Evolutionary conservation across 345 rosid species (phyloP).

Genomic region (Populus davidiana): DNA sequence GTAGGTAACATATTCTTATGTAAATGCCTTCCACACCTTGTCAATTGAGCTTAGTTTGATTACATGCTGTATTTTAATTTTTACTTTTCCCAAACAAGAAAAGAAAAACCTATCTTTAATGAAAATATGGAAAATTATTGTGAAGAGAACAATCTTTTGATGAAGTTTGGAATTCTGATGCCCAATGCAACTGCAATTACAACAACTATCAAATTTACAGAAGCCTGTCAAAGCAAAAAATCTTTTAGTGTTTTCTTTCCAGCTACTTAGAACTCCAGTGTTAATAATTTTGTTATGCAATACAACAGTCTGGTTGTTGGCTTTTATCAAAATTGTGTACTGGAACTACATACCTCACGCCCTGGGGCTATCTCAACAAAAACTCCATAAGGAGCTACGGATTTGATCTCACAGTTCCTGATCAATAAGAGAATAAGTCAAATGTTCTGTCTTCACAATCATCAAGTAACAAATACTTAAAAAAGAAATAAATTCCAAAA

Average conservation of each 20-base stretch:
- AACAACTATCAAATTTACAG: not conserved
- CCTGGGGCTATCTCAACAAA: conserved; percentile 98
- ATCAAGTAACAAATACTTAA: conserved; percentile 6
- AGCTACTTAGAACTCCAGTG: not conserved
- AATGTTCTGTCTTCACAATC: not conserved
- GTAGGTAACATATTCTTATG: not conserved
- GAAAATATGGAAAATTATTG: not conserved
- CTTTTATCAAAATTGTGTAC: not conserved
- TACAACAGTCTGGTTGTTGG: not conserved
- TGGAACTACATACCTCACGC: conserved; percentile 60
- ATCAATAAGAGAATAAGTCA: conserved; percentile 15
- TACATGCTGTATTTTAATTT: not conserved
- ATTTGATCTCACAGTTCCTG: conserved; percentile 92
- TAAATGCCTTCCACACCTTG: not conserved
- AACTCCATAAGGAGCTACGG: conserved; percentile 84
- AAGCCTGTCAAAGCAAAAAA: not conserved
- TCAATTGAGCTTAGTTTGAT: not conserved
- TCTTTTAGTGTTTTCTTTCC: not conserved
- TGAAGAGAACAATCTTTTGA: not conserved
- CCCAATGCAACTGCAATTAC: not conserved
- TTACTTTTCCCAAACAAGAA: not conserved
- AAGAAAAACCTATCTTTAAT: not conserved
- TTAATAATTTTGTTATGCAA: not conserved
- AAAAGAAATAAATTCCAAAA: conserved; percentile 7
- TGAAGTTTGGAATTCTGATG: not conserved